These are phyloP conservation scores for Linnemannia hyalina DNA, from an alignment of 192 early-diverging fungal species.

Conservation along the genomic window DNA sequence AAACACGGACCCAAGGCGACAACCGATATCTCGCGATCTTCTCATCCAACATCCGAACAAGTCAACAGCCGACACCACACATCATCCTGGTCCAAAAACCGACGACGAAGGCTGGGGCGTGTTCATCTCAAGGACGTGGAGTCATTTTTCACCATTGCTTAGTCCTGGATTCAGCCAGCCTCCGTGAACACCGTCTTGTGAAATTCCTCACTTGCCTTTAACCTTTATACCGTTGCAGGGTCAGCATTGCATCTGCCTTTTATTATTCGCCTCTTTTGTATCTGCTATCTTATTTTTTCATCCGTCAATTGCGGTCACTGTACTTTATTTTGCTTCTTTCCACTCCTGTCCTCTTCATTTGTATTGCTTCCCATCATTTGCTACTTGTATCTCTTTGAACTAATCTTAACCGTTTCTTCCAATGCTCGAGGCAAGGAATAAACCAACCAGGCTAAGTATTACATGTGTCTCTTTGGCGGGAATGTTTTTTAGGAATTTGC, in stretches of 20 bases:
- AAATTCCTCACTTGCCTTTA: background rate
- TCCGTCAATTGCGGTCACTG: background rate
- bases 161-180: background rate
- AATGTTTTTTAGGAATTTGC: background rate
- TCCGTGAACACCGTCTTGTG: background rate
- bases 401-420: conserved; percentile 10
- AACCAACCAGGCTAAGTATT: conserved; percentile 11
- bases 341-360: background rate
- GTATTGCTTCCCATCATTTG: background rate
- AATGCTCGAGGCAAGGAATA: conserved; percentile 12
- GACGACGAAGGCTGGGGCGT: no score
- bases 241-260: background rate
- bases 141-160: no score
- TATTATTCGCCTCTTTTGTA: background rate
- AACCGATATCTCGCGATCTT: background rate
- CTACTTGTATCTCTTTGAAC: background rate
- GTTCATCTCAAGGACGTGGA: no score
- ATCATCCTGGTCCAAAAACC: background rate
- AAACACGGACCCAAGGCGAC: background rate
- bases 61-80: background rate
- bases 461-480: background rate
- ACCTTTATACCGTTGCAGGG: background rate
- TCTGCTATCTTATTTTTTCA: background rate
- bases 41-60: background rate
- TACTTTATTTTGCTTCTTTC: background rate